Evolutionary conservation across 2,329 filamentous ascomycete genomes (phyloP), one percentile per base, ranked within the genome.

Genomic region (Calonectria montana): DNA sequence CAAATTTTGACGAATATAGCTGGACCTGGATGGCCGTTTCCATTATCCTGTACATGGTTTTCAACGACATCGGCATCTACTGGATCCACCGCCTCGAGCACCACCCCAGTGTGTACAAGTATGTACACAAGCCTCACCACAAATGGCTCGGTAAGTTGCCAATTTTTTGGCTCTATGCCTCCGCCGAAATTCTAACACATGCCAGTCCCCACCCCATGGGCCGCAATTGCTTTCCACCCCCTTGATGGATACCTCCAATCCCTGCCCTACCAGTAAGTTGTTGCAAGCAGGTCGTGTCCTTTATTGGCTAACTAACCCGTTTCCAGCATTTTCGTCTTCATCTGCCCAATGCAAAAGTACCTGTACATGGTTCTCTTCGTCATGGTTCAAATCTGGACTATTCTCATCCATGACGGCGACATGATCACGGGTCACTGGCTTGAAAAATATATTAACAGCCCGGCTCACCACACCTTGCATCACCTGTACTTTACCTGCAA

Each of bases 401-500:
- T 87, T 72, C 79, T 87, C 68, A 87, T 87, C 65, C 86, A 87
- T 79, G 86, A 87, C 73, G 86, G 86, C 73, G 86, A 87, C 81
- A 86, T 86, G 83, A 85, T 87, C 64, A 81, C 85, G 16, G 85
- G 83, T 64, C 84, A 87, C 75, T 86, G 84, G 83, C 80, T 83
- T 21, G 85, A 86, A 70, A 85, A 83, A 72, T 86, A 82, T 75
- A 84, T 87, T 81, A 87, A 87, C 82, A 85, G 84, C 73, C 84
- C 86, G 8, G 86, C 86, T 13, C 85, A 86, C 77, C 86, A 87
- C 81, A 86, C 85, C 4, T 80, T 87, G 37, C 86, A 87, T 77
- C 86, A 87, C 80, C 85, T 87, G 78, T 87, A 86, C 80, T 87
- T 87, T 77, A 87, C 83, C 71, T 83, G 84, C 83, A 87, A 87